Evolutionary conservation across 345 rosid genomes (phyloP).

Genomic region (Bruguiera sexangula): DNA sequence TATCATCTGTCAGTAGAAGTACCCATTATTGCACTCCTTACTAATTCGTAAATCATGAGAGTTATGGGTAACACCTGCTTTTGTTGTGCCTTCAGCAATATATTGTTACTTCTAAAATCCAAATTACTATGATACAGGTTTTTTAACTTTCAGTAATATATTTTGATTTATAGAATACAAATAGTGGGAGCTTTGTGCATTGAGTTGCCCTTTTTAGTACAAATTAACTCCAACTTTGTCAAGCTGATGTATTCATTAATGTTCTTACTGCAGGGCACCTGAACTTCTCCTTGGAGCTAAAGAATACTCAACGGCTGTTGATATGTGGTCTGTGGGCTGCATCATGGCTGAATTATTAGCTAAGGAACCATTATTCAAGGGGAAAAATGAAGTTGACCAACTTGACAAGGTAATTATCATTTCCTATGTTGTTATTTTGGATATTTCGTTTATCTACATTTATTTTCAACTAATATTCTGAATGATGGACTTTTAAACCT

Average conservation of each 20-base stretch:
- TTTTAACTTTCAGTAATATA: too few species aligned
- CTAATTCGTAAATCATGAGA: too few species aligned
- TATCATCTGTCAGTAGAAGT: too few species aligned
- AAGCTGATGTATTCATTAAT: conserved; percentile 11
- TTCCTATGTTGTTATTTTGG: background rate
- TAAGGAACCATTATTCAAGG: conserved; percentile 66
- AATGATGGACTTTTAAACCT: background rate
- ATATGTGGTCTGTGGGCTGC: conserved; percentile 96
- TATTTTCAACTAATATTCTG: background rate
- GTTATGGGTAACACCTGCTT: too few species aligned
- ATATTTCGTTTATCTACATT: background rate
- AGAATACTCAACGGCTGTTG: conserved; percentile 75
- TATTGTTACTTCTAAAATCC: too few species aligned
- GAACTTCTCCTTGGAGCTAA: conserved; percentile 80
- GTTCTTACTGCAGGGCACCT: conserved; percentile 59
- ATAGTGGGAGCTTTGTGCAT: background rate
- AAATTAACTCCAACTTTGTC: background rate
- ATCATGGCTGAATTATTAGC: conserved; percentile 87
- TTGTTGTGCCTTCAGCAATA: too few species aligned
- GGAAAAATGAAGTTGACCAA: conserved; percentile 68
- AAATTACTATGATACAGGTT: too few species aligned
- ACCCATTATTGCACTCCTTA: too few species aligned
- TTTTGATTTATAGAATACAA: too few species aligned
- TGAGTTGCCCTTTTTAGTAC: background rate
- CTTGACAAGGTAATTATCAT: conserved; percentile 52